Evolutionary conservation across 768 basidiomycete species (phyloP), one percentile per base, ranked within the genome.

Genomic region (Russula lepida): DNA sequence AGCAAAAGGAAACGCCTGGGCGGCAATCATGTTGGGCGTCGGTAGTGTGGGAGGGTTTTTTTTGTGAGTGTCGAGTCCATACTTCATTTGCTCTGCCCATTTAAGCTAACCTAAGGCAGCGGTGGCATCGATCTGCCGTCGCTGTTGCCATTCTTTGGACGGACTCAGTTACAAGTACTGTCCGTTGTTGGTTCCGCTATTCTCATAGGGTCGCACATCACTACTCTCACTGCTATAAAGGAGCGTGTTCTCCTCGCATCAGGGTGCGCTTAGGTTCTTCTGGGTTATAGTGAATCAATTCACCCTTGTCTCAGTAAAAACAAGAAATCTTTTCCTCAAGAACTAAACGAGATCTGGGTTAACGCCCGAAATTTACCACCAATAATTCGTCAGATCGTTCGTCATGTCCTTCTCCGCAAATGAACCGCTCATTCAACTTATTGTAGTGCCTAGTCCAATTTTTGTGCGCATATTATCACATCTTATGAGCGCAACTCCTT

Each of bases 1-100:
- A 71, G 84, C 93, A 6, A 76, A 81, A 9, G 94, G 89, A 0
- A 97, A 95, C 69, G 95, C 95, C 0, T 98, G 95, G 95, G 95
- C 92, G 0, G 92, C 90, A 0, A 77, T 88, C n/a, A 95, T 97
- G 92, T 75, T 89, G 48, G 91, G 90, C 1, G 68, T 94, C 28
- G 95, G 95, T 12, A 85, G 89, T 58, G 86, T 95, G 0, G 76
- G 84, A 2, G 94, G 93, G 0, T 95, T 94, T 72, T 95, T 89
- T 68, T 78, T 91, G 93, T 94, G 66, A 66, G 89, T 77, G 2
- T 35, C 58, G 7, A 2, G 35, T n/a, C 48, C 13, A 2, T 21
- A 7, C 43, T 55, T 44, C 56, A 39, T 58, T 13, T 49, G 43
- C 30, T 23, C 15, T 57, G 6, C 37, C 17, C 4, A 2, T 55